Conservation (phyloP, 2,329 filamentous ascomycete species). For the Apiospora kogelbergensis region DNA sequence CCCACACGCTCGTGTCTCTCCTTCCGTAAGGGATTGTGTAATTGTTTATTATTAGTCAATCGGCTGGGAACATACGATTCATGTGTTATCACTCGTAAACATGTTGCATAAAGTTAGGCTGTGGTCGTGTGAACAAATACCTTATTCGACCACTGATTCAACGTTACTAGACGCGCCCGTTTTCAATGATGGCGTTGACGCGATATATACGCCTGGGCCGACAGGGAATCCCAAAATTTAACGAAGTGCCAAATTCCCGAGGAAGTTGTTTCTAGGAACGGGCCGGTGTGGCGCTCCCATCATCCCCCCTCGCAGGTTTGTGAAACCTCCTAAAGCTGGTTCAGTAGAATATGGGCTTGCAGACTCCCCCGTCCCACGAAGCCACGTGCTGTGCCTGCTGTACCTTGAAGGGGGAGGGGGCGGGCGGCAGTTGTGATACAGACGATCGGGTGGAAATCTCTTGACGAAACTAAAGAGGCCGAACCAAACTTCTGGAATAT, state of each 20-base stretch:
- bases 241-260: background rate
- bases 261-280: background rate
- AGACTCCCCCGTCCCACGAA: background rate
- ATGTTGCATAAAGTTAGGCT: background rate
- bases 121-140: background rate
- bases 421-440: background rate
- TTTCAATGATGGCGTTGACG: background rate
- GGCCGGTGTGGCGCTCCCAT: background rate
- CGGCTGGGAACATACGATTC: background rate
- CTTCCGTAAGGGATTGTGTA: background rate
- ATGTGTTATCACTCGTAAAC: background rate
- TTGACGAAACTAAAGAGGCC: background rate
- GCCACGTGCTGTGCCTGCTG: background rate
- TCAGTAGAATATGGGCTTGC: background rate
- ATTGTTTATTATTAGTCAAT: background rate
- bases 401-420: background rate
- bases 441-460: background rate
- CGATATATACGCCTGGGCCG: background rate
- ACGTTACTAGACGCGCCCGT: background rate
- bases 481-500: constrained; percentile 1
- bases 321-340: background rate
- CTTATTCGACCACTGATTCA: background rate
- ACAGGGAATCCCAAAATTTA: background rate
- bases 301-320: background rate
- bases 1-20: background rate